A percentile compares a stretch with the other conserved stretches of the same genome.
Conservation (phyloP, 148 eudicot genomes). For the Diospyros kaki region DNA sequence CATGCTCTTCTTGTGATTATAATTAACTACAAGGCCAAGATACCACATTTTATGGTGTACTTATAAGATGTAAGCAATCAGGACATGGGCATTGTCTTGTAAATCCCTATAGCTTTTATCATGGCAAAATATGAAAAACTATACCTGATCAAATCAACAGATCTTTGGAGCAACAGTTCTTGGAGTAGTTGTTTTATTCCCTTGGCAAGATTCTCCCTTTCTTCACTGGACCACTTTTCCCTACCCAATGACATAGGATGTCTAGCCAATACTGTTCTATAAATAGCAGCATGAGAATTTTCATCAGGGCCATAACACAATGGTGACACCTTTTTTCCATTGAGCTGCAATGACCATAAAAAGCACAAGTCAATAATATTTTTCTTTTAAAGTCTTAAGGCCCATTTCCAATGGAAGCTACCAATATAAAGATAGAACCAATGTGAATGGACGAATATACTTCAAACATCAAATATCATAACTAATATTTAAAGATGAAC, state of each 20-base stretch:
- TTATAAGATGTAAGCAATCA: not conserved
- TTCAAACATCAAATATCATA: not conserved
- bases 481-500: not conserved
- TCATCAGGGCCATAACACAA: slow-evolving; percentile 62
- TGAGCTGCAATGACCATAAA: slow-evolving; percentile 31
- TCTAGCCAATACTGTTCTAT: slow-evolving; percentile 44
- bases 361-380: not conserved
- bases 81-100: not conserved
- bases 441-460: not conserved
- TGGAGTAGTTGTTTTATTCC: slow-evolving; percentile 78
- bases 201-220: slow-evolving; percentile 52
- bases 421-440: not conserved
- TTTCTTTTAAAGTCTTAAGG: not conserved
- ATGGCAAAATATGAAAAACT: not conserved
- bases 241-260: slow-evolving; percentile 47
- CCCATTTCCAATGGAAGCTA: not conserved
- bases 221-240: slow-evolving; percentile 64
- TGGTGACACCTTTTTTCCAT: slow-evolving; percentile 39
- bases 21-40: slow-evolving; percentile 4
- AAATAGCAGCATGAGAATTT: slow-evolving; percentile 65
- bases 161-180: slow-evolving; percentile 45
- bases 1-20: not conserved
- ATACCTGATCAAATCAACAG: slow-evolving; percentile 46
- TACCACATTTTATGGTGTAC: not conserved
- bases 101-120: not conserved